These are phyloP conservation scores for Blastobotrys parvus DNA, from an alignment of 805 yeast genomes.

Conservation along the genomic window DNA sequence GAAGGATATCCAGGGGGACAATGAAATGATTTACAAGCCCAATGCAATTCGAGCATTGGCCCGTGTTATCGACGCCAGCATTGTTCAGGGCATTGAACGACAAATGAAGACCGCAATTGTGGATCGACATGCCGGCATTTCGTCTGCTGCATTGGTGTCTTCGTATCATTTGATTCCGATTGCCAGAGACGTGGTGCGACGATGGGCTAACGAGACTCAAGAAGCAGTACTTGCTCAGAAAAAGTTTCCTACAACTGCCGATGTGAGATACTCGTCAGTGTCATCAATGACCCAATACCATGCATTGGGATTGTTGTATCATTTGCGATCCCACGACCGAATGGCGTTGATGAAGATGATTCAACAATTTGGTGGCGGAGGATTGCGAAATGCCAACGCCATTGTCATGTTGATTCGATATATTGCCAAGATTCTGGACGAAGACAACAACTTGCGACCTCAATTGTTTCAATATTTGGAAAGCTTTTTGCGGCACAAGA, in stretches of 20 bases:
- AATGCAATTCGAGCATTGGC: conserved; percentile 90
- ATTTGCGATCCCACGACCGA: conserved; percentile 80
- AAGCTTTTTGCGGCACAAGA: conserved; percentile 67
- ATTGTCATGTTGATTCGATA: conserved; percentile 77
- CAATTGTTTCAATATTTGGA: conserved; percentile 57
- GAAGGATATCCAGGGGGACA: conserved; percentile 91
- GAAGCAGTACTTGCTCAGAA: conserved; percentile 73
- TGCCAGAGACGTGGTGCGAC: conserved; percentile 83
- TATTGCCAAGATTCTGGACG: conserved; percentile 61
- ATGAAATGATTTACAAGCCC: conserved; percentile 75
- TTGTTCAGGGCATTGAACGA: conserved; percentile 90
- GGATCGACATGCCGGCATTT: conserved; percentile 75
- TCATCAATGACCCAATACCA: conserved; percentile 90
- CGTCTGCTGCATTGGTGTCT: conserved; percentile 90
- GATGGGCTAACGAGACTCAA: conserved; percentile 91
- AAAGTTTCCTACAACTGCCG: conserved; percentile 21
- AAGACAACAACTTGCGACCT: conserved; percentile 56
- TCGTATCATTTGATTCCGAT: conserved; percentile 85
- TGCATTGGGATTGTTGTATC: conserved; percentile 84
- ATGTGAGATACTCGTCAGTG: conserved; percentile 21
- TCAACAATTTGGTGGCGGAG: conserved; percentile 57
- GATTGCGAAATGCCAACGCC: conserved; percentile 74
- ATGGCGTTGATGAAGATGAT: conserved; percentile 90
- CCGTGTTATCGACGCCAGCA: conserved; percentile 73
- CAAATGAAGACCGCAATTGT: conserved; percentile 87